Conservation (phyloP, 2,329 filamentous ascomycete species). For the Penicillium italicum region DNA sequence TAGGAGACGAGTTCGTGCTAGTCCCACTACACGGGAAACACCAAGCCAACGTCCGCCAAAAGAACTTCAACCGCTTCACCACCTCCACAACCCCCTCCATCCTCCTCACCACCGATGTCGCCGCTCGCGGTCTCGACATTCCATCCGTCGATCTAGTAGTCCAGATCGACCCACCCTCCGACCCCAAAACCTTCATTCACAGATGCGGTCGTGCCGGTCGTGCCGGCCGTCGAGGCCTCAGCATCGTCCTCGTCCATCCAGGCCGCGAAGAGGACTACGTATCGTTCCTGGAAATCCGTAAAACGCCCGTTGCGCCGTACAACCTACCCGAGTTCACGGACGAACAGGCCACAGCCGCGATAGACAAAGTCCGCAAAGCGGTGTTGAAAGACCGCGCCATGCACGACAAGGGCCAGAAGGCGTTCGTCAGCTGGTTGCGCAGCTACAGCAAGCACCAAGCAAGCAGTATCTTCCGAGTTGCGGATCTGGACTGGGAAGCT, state of each 20-base stretch:
- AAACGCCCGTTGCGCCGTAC: constrained; percentile 73
- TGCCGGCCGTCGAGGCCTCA: constrained; percentile 69
- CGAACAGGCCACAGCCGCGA: constrained; percentile 57
- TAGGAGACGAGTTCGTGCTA: constrained; percentile 65
- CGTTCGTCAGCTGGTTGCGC: constrained; percentile 89
- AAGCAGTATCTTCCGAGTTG: constrained; percentile 80
- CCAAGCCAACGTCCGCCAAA: constrained; percentile 77
- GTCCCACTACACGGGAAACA: constrained; percentile 91
- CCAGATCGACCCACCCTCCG: constrained; percentile 79
- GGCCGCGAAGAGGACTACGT: constrained; percentile 88
- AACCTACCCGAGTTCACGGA: constrained; percentile 55
- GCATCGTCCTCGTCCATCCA: constrained; percentile 78
- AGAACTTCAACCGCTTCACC: constrained; percentile 79
- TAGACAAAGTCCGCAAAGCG: constrained; percentile 58
- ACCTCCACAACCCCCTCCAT: constrained; percentile 71
- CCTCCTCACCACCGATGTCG: constrained; percentile 87
- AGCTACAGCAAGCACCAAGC: constrained; percentile 90
- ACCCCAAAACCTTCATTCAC: constrained; percentile 78
- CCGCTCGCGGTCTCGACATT: constrained; percentile 85
- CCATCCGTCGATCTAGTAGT: constrained; percentile 87
- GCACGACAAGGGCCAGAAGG: constrained; percentile 84
- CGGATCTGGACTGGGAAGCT: constrained; percentile 80
- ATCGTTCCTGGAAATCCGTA: constrained; percentile 77
- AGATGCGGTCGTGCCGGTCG: constrained; percentile 62
- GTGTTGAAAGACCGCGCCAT: constrained; percentile 60